Evolutionary conservation across 345 rosid genomes (phyloP).

Genomic region (Lepidium sativum): DNA sequence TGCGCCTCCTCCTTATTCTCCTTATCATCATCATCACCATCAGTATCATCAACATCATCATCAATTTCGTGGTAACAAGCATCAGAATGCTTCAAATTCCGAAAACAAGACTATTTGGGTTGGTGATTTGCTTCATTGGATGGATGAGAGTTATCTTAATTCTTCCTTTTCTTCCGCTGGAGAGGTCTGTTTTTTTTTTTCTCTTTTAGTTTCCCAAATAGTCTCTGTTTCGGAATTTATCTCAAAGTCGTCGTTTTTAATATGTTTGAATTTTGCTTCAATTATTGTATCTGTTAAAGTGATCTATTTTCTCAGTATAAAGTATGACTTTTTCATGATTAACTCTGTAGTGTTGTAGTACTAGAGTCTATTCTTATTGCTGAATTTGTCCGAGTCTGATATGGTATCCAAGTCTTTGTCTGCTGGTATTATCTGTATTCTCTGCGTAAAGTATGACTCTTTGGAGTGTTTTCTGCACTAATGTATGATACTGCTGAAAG

Average conservation of each 20-base stretch:
- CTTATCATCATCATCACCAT: slow-evolving; percentile 34
- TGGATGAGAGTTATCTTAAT: slow-evolving; percentile 81
- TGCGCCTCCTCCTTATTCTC: slow-evolving; percentile 50
- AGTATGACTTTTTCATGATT: not conserved
- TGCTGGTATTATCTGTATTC: not conserved
- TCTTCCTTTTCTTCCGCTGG: slow-evolving; percentile 65
- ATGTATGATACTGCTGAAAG: not conserved
- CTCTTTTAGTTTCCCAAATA: not conserved
- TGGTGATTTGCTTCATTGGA: slow-evolving; percentile 97
- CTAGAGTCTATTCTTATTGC: not conserved
- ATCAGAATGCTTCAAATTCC: slow-evolving; percentile 40
- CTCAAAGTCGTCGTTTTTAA: not conserved
- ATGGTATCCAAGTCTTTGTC: not conserved
- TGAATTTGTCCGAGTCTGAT: not conserved
- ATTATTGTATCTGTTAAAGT: not conserved
- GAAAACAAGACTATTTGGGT: slow-evolving; percentile 88
- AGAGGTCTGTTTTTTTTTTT: slow-evolving; percentile 51
- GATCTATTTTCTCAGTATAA: not conserved
- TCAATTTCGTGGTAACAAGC: slow-evolving; percentile 24
- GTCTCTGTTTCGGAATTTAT: not conserved
- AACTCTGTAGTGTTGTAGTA: not conserved
- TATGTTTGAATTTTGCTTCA: not conserved
- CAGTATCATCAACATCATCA: slow-evolving; percentile 29
- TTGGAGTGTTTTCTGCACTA: not conserved
- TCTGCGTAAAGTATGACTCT: not conserved